These are phyloP conservation scores for Bacterosira constricta DNA, from an alignment of 108 stramenopile species.

Conservation along the genomic window DNA sequence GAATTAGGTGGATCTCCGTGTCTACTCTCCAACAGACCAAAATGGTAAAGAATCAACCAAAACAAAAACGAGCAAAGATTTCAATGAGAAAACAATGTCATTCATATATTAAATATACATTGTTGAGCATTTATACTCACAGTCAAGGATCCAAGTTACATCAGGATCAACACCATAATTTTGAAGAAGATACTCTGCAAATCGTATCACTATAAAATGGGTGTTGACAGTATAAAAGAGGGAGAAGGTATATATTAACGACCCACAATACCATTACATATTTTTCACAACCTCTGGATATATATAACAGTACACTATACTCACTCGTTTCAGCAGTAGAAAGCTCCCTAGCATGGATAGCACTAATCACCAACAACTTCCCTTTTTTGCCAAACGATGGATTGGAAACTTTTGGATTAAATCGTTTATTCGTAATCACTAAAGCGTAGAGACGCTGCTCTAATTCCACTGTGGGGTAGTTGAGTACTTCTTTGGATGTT, in stretches of 20 bases:
- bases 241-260: neutral
- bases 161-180: neutral
- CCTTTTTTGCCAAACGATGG: neutral
- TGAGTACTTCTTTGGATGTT: neutral
- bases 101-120: neutral
- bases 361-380: neutral
- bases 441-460: neutral
- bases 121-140: no score
- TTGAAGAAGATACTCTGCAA: conserved; percentile 6
- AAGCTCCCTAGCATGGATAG: conserved; percentile 1
- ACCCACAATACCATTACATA: no score
- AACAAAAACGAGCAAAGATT: neutral
- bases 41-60: neutral
- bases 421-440: neutral
- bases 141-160: conserved; percentile 5
- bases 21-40: neutral
- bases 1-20: conserved; percentile 6
- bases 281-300: no score
- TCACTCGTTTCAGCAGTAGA: neutral
- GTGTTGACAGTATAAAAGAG: no score
- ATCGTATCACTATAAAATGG: neutral
- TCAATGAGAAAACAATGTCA: neutral
- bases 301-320: no score
- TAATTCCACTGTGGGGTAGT: neutral
- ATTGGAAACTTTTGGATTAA: neutral